These are phyloP conservation scores for Batkoa obscura DNA, from an alignment of 371 early-diverging fungal genomes.

Conservation along the genomic window DNA sequence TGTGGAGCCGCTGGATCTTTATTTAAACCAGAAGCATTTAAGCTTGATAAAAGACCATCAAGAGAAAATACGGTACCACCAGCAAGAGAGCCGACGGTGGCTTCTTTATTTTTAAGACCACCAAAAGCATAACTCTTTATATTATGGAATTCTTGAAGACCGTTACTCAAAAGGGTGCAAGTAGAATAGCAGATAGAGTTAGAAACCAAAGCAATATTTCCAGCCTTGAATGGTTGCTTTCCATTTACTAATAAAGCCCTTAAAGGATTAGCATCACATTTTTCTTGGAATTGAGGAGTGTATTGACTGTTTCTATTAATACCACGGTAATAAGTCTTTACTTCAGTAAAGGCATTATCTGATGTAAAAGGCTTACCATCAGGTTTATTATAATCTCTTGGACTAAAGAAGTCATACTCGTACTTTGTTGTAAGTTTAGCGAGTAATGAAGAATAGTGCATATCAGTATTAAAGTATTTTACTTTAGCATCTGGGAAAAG, in stretches of 20 bases:
- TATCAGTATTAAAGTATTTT: not conserved
- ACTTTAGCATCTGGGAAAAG: not conserved
- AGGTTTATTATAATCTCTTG: not conserved
- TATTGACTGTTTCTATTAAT: not conserved
- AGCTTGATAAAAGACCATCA: not conserved
- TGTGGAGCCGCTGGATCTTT: not conserved
- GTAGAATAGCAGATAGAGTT: conserved; percentile 2
- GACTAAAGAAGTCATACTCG: not conserved
- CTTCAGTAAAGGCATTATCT: not conserved
- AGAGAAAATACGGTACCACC: not conserved
- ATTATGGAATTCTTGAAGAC: not conserved
- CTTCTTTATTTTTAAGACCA: not conserved
- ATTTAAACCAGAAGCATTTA: not conserved
- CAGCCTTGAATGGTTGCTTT: not conserved
- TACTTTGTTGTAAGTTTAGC: not conserved
- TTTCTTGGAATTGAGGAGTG: not conserved
- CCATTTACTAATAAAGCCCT: not conserved
- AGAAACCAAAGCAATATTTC: not conserved
- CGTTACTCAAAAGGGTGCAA: not conserved
- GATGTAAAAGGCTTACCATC: not conserved
- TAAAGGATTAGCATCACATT: not conserved
- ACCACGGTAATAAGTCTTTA: not conserved
- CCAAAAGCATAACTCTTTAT: not conserved
- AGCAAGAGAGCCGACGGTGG: not conserved
- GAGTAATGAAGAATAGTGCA: not conserved